Evolutionary conservation across 306 rosid genomes (phyloP), one percentile per base, ranked within the genome.

Genomic region (Begonia masoniana): DNA sequence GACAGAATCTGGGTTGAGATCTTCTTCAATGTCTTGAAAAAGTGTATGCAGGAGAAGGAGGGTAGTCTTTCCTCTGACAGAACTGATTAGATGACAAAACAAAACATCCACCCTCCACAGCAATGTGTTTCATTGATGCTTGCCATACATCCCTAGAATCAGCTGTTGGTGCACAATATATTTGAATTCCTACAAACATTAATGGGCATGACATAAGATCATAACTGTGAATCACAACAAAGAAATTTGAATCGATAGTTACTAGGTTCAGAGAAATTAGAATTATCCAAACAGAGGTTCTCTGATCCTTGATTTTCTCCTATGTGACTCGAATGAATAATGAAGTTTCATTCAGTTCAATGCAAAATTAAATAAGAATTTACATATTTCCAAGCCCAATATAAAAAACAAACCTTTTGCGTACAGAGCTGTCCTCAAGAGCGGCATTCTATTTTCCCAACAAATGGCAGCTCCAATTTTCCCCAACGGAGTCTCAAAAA

Each of bases 111-210:
- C 95, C 97, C 80, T 89, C 97, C 23, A 73, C 24, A 13, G 97
- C 91, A 78, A 89, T 80, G 66, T 89, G 97, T 49, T 83, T 76
- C 97, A 89, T 69, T 55, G 97, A 76, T 52, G 95, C 77, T 76
- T 80, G 94, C 97, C 95, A 89, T 51, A 73, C 55, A 16, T 78
- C 83, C 69, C 87, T 77, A 17, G 82, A 47, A 73, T 89, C 97
- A 68, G 95, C 97, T 0, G 87, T 89, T 9, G 97, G 97, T 15
- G 95, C 97, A 71, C 95, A 89, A 55, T 89, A 89, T 80, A 89
- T 85, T 76, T 89, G 94, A 58, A 89, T 68, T 15, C 95, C 97
- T 89, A 49, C 56, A 62, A 61, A 58, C 13, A 62, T 55, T 6
- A 13, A 60, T 47, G 9, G 7, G 39, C 39, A 31, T 31, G 1